A percentile compares a stretch with the other conserved stretches of the same genome.
Evolutionary conservation across 306 rosid genomes (phyloP).

Genomic region (Dryas octopetala): DNA sequence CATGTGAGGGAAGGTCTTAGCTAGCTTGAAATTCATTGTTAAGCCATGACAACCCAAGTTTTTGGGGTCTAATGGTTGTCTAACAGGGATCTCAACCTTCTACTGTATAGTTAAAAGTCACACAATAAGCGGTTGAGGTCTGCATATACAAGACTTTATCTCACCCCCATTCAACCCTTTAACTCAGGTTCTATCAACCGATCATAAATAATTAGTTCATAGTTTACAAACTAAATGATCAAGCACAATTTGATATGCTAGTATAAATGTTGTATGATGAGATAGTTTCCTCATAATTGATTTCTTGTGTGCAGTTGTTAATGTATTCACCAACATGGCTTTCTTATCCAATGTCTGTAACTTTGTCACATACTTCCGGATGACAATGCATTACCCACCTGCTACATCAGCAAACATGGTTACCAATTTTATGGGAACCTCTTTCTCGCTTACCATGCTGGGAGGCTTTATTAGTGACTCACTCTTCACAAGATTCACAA

Average conservation of each 20-base stretch:
- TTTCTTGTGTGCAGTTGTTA: constrained; percentile 26
- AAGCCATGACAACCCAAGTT: too few species aligned
- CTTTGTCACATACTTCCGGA: constrained; percentile 28
- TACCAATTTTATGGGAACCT: constrained; percentile 42
- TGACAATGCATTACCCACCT: constrained; percentile 39
- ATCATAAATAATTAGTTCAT: too few species aligned
- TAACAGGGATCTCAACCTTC: too few species aligned
- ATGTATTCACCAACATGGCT: constrained; percentile 25
- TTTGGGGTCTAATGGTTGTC: too few species aligned
- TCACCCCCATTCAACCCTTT: neutral
- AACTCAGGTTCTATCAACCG: neutral
- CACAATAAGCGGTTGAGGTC: neutral
- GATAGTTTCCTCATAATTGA: neutral
- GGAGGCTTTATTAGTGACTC: constrained; percentile 47
- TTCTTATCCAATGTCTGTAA: constrained; percentile 30
- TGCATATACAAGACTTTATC: neutral
- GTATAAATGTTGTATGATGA: neutral
- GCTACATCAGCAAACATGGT: constrained; percentile 43
- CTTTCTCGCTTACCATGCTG: constrained; percentile 33
- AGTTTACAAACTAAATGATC: too few species aligned
- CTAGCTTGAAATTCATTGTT: too few species aligned
- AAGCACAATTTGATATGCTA: neutral
- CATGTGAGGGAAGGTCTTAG: too few species aligned
- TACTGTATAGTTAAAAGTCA: too few species aligned
- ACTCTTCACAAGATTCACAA: constrained; percentile 38